Evolutionary conservation across 208 protist genomes (phyloP), one percentile per base, ranked within the genome.

Genomic region (Trypanosomatidae sp.): DNA sequence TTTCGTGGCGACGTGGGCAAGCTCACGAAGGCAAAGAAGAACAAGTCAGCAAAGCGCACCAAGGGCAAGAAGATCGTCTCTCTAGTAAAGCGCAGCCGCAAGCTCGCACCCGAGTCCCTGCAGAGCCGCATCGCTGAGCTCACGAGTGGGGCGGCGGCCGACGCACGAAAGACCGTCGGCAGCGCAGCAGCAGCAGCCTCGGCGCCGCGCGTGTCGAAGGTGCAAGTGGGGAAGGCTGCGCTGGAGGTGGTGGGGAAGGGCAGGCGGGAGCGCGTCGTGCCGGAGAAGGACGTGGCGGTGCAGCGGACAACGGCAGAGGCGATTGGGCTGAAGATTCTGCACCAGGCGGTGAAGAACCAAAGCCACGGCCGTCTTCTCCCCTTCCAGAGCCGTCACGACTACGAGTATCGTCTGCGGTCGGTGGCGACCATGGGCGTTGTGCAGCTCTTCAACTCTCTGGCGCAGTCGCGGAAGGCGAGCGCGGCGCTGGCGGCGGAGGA

Each of bases 391-490:
- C 80, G 89, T 2, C 92, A 95, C 70, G 92, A 97, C 77, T 97
- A 97, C 74, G 92, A 97, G 73, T 95, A 94, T 67, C 86, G 89
- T 25, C 87, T 97, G 5, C 92, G 92, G 49, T 80, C 79, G 6
- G 79, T 95, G 22, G 91, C 92, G 2, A 97, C 92, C 13, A 77
- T 88, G 73, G 92, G 92, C 58, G 89, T 95, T 0, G 92, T 97
- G 67, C 89, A 88, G 66, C 81, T 97, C 22, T 97, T 97, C 76
- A 95, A 95, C 69, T 94, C 92, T 0, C 83, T 97, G 36, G 87
- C 90, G 15, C 76, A 86, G 64, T 87, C 92, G 4, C 90, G 88
- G 9, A 95, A 90, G 80, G 92, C 90, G 4, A 84, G 89, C 30
- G 62, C 62, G 17, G 80, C 79, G 0, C 76, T 93, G 41, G 88